Conservation (phyloP, 257 asterid species). For the Jaltomata sinuosa region DNA sequence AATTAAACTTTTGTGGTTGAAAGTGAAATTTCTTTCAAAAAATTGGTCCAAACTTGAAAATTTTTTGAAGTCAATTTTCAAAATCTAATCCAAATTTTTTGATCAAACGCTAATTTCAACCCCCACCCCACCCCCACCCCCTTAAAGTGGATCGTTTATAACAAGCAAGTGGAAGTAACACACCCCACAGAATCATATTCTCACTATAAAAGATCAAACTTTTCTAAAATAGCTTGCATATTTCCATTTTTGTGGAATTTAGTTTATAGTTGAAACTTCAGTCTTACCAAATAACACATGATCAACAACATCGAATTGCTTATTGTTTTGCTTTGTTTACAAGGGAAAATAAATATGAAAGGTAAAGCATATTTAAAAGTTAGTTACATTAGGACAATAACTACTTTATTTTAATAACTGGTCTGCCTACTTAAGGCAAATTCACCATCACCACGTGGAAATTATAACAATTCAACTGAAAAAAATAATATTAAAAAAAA, state of each 20-base stretch:
- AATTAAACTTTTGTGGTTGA: background rate
- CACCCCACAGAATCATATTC: background rate
- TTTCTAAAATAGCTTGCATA: background rate
- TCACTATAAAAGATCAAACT: background rate
- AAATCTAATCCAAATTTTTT: too few relatives aligned
- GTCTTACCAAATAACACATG: conserved; percentile 5
- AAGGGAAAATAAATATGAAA: conserved; percentile 2
- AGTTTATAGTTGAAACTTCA: conserved; percentile 11
- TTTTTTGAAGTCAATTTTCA: too few relatives aligned
- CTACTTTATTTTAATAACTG: conserved; percentile 4
- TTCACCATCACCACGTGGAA: background rate
- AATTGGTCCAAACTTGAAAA: background rate
- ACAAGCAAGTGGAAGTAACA: background rate
- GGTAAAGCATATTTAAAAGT: conserved; percentile 6
- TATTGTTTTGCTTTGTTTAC: conserved; percentile 14
- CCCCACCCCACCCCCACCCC: too few relatives aligned
- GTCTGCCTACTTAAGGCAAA: conserved; percentile 12
- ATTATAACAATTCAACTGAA: background rate
- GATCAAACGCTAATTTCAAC: background rate
- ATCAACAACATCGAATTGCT: background rate
- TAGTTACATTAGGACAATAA: conserved; percentile 6
- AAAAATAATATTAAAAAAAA: background rate
- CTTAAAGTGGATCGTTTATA: background rate
- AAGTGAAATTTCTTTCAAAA: background rate
- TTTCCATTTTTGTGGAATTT: background rate